Evolutionary conservation across 352 stramenopile species (phyloP), one percentile per base, ranked within the genome.

Genomic region (Pythium periplocum): DNA sequence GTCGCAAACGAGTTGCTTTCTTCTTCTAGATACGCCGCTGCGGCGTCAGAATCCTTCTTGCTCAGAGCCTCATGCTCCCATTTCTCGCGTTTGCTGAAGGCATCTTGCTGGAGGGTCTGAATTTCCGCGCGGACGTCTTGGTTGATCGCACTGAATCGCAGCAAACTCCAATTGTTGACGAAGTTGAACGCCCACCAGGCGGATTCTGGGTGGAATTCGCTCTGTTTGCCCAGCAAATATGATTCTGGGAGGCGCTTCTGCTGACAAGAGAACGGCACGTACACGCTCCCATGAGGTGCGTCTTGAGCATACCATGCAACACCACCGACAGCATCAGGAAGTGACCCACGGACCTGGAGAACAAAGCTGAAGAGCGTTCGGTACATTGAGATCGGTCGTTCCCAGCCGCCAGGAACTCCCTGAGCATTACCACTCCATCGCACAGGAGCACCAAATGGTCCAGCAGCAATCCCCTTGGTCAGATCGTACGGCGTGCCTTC

Each of bases 301-400:
- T 69, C 63, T 37, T 92, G 79, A 1, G 57, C 79, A 53, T 89
- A 92, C 81, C 81, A 90, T 32, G 66, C 66, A 6, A 85, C 67
- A n/a, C 78, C 74, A 36, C 61, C 72, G 31, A 88, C 33, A 2
- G 67, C 61, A 51, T 88, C 64, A 0, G 70, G 59, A 1, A 81
- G 53, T 0, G 58, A 55, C 30, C 41, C 54, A 1, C 75, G 64
- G 17, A 55, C 66, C 51, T 92, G 81, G 9, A 86, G 57, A 32
- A 86, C 77, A 64, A 98, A 96, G 40, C 74, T 85, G 51, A 81
- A 92, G 9, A 89, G 48, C 32, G 90, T 97, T 30, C 93, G 87
- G 55, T 90, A 95, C 55, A 98, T 81, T 6, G 87, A 97, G 54
- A 98, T 97, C 5, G 87, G 67, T 2, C 92, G 81, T 63, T 96